Base-by-base conservation (phyloP, 2,329 filamentous ascomycete species). In the Xylaria sp. region DNA sequence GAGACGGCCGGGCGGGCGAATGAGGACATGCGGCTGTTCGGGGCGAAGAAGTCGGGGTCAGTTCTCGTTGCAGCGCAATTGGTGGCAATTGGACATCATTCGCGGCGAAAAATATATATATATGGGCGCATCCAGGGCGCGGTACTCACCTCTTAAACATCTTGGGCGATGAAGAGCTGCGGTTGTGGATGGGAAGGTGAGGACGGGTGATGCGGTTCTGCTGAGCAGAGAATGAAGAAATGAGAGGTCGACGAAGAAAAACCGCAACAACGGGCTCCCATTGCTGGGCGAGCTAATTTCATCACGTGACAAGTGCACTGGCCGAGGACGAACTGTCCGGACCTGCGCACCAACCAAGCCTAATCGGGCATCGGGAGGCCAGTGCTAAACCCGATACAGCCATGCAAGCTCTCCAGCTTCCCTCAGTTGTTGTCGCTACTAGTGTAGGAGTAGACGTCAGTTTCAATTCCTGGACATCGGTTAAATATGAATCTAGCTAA, bases 121-220 rank as follows among this genome's bases (percentile, higher is more conserved):
- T n/a, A n/a, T n/a, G n/a, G n/a, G n/a, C 74, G 56, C 46, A 71
- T 80, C 62, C 71, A 75, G 68, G 71, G 76, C 71, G 73, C 69
- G 71, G 65, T 79, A 88, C 90, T 84, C 84, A 93, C 91, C 90
- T 92, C 90, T 92, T 92, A 86, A 92, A 91, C 91, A 93, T 93
- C 89, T 88, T 92, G 87, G 83, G 83, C 86, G 89, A 90, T 89
- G 87, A 87, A 84, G 84, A 85, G 88, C 87, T 88, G 87, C 87
- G 85, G 85, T 86, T 83, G 82, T 82, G 83, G 82, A 87, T 85
- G 80, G 84, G 84, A 86, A 85, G 86, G 86, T 85, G 86, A 85
- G 86, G 83, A 77, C 78, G 64, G 78, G 79, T 79, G 80, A 84
- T 85, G 84, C 73, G 75, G 70, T 75, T 76, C 74, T 76, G 73